A percentile compares a stretch with the other conserved stretches of the same genome.
phyloP scores from a whole-genome alignment of 106 monocot genomes.

The Dioscorea zingiberensis region DNA sequence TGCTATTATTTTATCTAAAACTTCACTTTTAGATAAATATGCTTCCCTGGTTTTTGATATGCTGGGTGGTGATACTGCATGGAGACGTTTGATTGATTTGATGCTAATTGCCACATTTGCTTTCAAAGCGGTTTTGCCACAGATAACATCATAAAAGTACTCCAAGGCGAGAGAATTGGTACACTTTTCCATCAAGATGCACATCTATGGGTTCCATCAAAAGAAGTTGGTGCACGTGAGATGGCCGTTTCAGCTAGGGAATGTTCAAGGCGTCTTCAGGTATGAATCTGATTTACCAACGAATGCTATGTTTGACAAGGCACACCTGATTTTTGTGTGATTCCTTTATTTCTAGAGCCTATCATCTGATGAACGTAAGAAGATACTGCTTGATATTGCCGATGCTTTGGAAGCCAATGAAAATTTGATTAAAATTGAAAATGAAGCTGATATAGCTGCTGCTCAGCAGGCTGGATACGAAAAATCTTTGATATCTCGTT shows the following conservation, averaged over 20 bases:
- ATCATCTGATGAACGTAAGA: constrained; percentile 71
- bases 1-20: no score
- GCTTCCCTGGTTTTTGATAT: no score
- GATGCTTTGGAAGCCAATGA: constrained; percentile 87
- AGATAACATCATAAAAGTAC: constrained; percentile 73
- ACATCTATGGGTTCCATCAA: constrained; percentile 41
- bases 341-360: constrained; percentile 30
- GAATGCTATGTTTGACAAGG: neutral
- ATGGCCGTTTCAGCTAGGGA: constrained; percentile 97
- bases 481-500: constrained; percentile 69
- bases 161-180: constrained; percentile 79
- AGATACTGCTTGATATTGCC: constrained; percentile 79
- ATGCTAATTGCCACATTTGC: neutral
- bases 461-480: constrained; percentile 72
- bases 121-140: constrained; percentile 64
- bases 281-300: constrained; percentile 5
- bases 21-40: no score
- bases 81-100: no score
- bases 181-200: constrained; percentile 91
- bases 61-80: no score
- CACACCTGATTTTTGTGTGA: neutral
- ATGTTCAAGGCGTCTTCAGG: constrained; percentile 90
- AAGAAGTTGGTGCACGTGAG: constrained; percentile 61
- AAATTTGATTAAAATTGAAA: constrained; percentile 59
- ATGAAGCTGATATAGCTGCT: constrained; percentile 76